Conservation (phyloP, 257 asterid species). For the Solanum megistacrolobum region DNA sequence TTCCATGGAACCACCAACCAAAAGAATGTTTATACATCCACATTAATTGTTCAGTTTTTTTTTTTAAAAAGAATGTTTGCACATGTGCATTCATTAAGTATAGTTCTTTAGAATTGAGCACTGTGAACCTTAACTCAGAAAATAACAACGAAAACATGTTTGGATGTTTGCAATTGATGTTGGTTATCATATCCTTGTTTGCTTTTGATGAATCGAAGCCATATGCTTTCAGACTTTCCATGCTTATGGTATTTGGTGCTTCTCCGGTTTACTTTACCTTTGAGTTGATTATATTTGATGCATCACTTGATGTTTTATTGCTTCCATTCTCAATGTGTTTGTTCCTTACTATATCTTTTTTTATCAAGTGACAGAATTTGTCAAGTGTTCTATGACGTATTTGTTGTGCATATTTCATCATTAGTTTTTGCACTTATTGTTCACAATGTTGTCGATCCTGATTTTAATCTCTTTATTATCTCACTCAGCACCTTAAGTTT, state of each 20-base stretch:
- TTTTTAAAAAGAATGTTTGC: background rate
- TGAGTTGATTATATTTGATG: background rate
- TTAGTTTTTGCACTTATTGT: background rate
- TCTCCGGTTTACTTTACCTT: background rate
- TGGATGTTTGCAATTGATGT: background rate
- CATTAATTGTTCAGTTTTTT: background rate
- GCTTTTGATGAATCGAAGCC: background rate
- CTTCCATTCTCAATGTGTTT: background rate
- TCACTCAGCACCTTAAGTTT: background rate
- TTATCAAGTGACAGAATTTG: background rate
- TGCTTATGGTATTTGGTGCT: background rate
- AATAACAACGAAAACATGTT: background rate
- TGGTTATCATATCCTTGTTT: background rate
- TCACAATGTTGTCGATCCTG: background rate
- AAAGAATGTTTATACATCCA: background rate
- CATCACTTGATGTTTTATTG: background rate
- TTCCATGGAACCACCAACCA: background rate
- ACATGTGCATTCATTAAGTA: background rate
- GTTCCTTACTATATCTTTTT: background rate
- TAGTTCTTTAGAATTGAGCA: background rate
- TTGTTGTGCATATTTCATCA: background rate
- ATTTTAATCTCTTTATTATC: background rate
- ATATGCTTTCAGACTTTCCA: background rate
- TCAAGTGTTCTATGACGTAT: background rate
- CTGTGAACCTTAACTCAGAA: background rate